A percentile compares a stretch with the other conserved stretches of the same genome.
Conservation (phyloP, 768 basidiomycete species). For the Leccinum uliginosum region DNA sequence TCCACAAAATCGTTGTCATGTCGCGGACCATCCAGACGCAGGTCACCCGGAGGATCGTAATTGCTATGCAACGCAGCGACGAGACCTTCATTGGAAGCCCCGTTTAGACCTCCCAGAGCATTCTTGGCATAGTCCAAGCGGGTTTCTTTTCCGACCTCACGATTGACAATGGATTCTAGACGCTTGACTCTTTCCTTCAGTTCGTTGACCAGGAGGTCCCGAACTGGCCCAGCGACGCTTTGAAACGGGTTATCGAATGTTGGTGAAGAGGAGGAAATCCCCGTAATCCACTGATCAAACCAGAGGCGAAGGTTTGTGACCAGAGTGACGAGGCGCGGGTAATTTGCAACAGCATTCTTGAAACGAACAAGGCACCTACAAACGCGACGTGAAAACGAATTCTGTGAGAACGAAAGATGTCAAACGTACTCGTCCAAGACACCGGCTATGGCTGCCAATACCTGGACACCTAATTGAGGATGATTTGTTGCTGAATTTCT, state of each 20-base stretch:
- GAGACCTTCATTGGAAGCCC: constrained; percentile 32
- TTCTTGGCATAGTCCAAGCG: constrained; percentile 15
- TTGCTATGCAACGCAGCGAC: constrained; percentile 34
- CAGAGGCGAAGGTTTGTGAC: constrained; percentile 42
- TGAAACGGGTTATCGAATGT: constrained; percentile 45
- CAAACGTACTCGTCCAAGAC: constrained; percentile 50
- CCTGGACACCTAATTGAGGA: constrained; percentile 34
- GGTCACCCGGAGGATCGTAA: constrained; percentile 54
- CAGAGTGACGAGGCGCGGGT: constrained; percentile 40
- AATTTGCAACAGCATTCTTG: constrained; percentile 46
- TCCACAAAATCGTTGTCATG: constrained; percentile 66
- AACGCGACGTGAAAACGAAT: constrained; percentile 1
- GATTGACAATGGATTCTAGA: constrained; percentile 43
- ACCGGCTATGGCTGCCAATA: constrained; percentile 43
- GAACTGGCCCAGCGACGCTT: constrained; percentile 22
- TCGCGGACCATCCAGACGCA: constrained; percentile 47
- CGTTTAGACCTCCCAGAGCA: background rate
- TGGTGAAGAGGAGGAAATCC: constrained; percentile 34
- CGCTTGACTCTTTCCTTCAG: constrained; percentile 31
- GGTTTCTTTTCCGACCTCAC: constrained; percentile 41
- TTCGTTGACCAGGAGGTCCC: constrained; percentile 32
- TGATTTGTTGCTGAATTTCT: constrained; percentile 8
- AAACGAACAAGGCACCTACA: constrained; percentile 53
- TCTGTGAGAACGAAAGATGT: constrained; percentile 12
- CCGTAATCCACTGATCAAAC: constrained; percentile 45